A percentile compares a stretch with the other conserved stretches of the same genome.
phyloP scores from a whole-genome alignment of 1,139 yeast species.

The Debaryomycetaceae sp. region DNA sequence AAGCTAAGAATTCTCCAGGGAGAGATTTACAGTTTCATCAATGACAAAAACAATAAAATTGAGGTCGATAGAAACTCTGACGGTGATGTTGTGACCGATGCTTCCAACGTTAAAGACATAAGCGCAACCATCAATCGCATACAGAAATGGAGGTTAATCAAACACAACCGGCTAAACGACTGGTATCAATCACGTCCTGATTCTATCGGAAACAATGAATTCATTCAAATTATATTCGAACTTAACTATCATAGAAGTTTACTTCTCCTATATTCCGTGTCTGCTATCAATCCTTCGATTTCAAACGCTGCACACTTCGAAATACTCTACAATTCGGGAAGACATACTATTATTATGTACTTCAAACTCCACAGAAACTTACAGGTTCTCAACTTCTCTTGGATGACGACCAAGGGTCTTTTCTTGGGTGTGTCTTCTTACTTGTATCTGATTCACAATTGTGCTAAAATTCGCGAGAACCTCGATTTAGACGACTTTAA shows the following conservation, averaged over 20 bases:
- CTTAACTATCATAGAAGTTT: slow-evolving; percentile 5
- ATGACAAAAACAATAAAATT: slow-evolving; percentile 1
- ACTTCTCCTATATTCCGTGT: slow-evolving; percentile 1
- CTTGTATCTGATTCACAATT: slow-evolving; percentile 5
- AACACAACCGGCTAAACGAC: not conserved
- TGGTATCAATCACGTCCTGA: not conserved
- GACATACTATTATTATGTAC: slow-evolving; percentile 7
- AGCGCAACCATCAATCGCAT: not conserved
- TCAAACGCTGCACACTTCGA: slow-evolving; percentile 1
- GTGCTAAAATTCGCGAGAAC: not conserved
- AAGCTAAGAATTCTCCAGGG: slow-evolving; percentile 10
- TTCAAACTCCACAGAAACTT: slow-evolving; percentile 6
- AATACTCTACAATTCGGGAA: slow-evolving; percentile 6
- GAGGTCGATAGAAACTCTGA: not conserved
- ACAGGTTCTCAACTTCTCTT: slow-evolving; percentile 6
- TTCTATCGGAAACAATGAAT: not conserved
- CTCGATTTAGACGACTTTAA: slow-evolving; percentile 2
- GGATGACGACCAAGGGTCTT: slow-evolving; percentile 4
- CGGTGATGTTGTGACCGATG: slow-evolving; percentile 2
- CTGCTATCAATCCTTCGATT: slow-evolving; percentile 6
- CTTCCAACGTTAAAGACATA: not conserved
- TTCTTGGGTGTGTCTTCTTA: slow-evolving; percentile 2
- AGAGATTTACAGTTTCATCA: slow-evolving; percentile 3
- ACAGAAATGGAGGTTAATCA: not conserved
- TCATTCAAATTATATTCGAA: slow-evolving; percentile 4